Evolutionary conservation across 306 rosid species (phyloP), one percentile per base, ranked within the genome.

Genomic region (Sicyos baderoa): DNA sequence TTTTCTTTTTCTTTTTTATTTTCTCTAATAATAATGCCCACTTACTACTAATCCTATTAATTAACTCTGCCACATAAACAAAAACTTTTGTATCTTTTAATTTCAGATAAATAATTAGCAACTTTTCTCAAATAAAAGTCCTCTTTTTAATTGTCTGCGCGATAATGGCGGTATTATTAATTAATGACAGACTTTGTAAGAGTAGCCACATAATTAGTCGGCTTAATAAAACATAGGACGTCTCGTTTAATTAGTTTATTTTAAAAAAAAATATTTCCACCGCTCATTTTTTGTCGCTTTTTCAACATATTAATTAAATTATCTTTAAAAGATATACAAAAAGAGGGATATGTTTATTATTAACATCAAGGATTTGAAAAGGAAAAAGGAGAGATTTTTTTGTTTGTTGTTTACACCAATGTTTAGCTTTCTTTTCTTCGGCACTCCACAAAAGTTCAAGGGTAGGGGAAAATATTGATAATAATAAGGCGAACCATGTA

Each of bases 201-300:
- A 4, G 48, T 3, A 37, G 27, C 48, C 8, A 22, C 68, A 61
- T 3, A 61, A 61, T 61, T 61, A 61, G 68, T 61, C 49, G 68
- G 16, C 68, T 61, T n/a, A 61, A 59, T 18, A 0, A 61, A 61
- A 61, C 66, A 35, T 59, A 59, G 18, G 66, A 59, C 66, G 22
- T 59, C 42, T 27, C 19, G 4, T 25, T 56, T 23, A 13, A 5
- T 23, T 56, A 0, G 52, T 48, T 48, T 48, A 13, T 13, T 48
- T 16, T 50, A 15, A 29, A 29, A 29, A 29, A 2, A 18, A 53
- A 53, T 2, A 53, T 53, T 53, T 27, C 25, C 54, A 17, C 23
- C 14, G 3, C 12, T 8, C 58, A 18, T 7, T 53, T 53, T 17
- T 17, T 45, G 22, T n/a, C 56, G 23, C 23, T 52, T 52, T 17